These are phyloP conservation scores for Aquilaria sinensis DNA, from an alignment of 345 rosid genomes.

Conservation along the genomic window DNA sequence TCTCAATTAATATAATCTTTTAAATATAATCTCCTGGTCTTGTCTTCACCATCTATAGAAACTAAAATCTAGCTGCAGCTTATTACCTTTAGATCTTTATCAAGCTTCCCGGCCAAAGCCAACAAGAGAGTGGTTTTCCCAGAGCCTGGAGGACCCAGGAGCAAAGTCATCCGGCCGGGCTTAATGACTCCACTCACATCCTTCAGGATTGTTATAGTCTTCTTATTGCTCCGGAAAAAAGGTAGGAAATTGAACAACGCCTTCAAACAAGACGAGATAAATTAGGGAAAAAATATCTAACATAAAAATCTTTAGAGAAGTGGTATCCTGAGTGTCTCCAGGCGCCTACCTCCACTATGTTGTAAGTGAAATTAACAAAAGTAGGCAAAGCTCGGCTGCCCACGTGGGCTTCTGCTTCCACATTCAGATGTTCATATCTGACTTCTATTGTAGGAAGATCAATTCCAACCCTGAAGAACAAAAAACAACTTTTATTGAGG, in stretches of 20 bases:
- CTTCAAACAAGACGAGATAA: conserved; percentile 11
- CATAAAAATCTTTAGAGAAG: not conserved
- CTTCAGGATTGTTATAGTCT: conserved; percentile 48
- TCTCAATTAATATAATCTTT: conserved; percentile 2
- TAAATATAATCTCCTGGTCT: not conserved
- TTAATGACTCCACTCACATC: conserved; percentile 66
- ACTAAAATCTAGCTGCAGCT: not conserved
- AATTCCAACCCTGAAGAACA: conserved; percentile 39
- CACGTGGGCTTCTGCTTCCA: conserved; percentile 52
- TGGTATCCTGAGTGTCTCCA: not conserved
- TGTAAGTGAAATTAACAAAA: conserved; percentile 37
- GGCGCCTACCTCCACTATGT: conserved; percentile 45
- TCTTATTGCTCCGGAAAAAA: conserved; percentile 46
- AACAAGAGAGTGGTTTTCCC: conserved; percentile 77
- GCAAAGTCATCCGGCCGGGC: conserved; percentile 76
- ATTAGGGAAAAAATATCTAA: not conserved
- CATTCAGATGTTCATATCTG: conserved; percentile 41
- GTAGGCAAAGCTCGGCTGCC: conserved; percentile 72
- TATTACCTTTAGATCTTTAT: conserved; percentile 44
- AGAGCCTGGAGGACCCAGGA: conserved; percentile 83
- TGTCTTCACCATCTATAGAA: not conserved
- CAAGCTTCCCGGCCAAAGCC: conserved; percentile 81
- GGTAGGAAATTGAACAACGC: conserved; percentile 24
- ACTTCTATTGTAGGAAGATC: conserved; percentile 50
- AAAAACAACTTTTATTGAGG: not conserved